phyloP scores from a whole-genome alignment of 257 asterid genomes.

The Scutellaria galericulata region DNA sequence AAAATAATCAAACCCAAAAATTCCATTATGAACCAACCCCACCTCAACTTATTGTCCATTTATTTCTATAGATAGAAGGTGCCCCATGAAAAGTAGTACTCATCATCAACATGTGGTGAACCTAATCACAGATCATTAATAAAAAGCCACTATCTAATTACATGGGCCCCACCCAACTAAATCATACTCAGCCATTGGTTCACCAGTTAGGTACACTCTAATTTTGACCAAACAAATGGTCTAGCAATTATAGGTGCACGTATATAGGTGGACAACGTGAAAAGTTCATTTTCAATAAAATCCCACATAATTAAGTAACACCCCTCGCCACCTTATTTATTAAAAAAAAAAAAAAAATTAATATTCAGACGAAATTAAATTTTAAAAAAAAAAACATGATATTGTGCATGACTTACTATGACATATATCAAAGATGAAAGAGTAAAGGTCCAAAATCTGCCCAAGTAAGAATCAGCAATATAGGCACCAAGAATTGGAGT shows the following conservation, averaged over 20 bases:
- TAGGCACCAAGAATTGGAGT: slow-evolving; percentile 90
- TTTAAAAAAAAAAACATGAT: neutral
- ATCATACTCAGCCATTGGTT: slow-evolving; percentile 29
- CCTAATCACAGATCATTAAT: slow-evolving; percentile 38
- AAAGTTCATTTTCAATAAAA: slow-evolving; percentile 24
- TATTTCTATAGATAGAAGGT: slow-evolving; percentile 16
- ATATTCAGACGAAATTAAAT: neutral
- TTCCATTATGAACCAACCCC: slow-evolving; percentile 3
- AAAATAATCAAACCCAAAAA: too few species aligned
- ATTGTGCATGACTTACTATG: slow-evolving; percentile 47
- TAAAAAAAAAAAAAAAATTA: too few species aligned
- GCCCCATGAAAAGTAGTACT: slow-evolving; percentile 25
- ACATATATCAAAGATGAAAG: slow-evolving; percentile 78
- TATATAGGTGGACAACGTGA: slow-evolving; percentile 28
- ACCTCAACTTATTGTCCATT: slow-evolving; percentile 17
- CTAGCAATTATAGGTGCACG: slow-evolving; percentile 27
- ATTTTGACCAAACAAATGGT: slow-evolving; percentile 42
- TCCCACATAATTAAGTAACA: neutral
- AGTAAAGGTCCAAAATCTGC: slow-evolving; percentile 94
- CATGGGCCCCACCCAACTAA: slow-evolving; percentile 34
- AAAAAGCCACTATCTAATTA: slow-evolving; percentile 5
- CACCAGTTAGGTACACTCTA: slow-evolving; percentile 35
- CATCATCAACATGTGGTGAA: slow-evolving; percentile 41
- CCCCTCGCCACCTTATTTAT: neutral
- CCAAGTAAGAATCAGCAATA: slow-evolving; percentile 80